phyloP scores from a whole-genome alignment of 1,139 yeast species.

The Saccharomyces uvarum region DNA sequence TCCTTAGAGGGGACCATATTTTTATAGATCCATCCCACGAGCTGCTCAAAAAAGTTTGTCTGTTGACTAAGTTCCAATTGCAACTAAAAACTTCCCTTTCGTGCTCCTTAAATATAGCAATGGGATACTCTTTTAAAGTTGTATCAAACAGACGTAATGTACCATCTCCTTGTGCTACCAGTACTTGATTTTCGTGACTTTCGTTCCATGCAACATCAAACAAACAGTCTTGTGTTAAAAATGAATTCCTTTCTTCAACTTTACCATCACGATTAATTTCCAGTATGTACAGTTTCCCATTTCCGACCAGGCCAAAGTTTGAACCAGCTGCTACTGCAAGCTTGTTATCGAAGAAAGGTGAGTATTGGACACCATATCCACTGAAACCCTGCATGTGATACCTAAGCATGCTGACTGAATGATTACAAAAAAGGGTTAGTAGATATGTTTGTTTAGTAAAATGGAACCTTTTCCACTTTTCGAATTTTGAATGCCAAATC shows the following conservation, averaged over 20 bases:
- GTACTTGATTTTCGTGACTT: conserved; percentile 75
- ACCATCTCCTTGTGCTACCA: conserved; percentile 87
- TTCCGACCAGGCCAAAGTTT: conserved; percentile 90
- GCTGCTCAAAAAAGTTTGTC: conserved; percentile 60
- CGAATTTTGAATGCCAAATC: not conserved
- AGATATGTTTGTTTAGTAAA: not conserved
- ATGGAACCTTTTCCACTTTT: not conserved
- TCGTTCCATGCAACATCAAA: conserved; percentile 91
- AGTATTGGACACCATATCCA: conserved; percentile 82
- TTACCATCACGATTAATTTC: conserved; percentile 61
- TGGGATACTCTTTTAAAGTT: conserved; percentile 60
- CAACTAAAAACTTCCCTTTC: conserved; percentile 78
- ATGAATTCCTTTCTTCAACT: conserved; percentile 47
- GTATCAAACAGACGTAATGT: conserved; percentile 73
- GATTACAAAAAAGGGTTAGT: not conserved
- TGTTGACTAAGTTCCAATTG: conserved; percentile 80
- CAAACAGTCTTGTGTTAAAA: conserved; percentile 90
- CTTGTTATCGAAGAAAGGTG: conserved; percentile 85
- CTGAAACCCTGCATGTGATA: conserved; percentile 75
- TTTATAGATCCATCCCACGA: conserved; percentile 93
- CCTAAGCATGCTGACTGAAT: conserved; percentile 46
- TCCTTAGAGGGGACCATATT: conserved; percentile 59
- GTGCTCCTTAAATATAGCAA: conserved; percentile 74
- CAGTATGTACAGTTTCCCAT: conserved; percentile 70
- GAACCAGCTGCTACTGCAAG: conserved; percentile 87